phyloP scores from a whole-genome alignment of 2,329 filamentous ascomycete genomes.

The Fusarium clavum region DNA sequence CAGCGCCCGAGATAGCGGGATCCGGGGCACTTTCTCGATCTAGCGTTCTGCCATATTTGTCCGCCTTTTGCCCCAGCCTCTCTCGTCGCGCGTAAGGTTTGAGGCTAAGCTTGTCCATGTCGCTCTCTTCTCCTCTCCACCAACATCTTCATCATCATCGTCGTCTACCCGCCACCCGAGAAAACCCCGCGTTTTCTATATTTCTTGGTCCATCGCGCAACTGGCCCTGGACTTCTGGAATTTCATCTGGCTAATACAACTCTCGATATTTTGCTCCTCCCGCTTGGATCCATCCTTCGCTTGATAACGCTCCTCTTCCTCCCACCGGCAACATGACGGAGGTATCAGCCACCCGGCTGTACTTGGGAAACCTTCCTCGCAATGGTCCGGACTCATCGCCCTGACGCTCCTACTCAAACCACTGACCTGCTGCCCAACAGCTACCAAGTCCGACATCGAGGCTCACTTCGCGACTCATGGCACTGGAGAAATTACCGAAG shows the following conservation, averaged over 20 bases:
- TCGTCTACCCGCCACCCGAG: slow-evolving; percentile 19
- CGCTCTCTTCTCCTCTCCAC: slow-evolving; percentile 44
- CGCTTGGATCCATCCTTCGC: slow-evolving; percentile 31
- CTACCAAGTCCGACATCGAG: slow-evolving; percentile 97
- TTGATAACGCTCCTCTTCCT: slow-evolving; percentile 30
- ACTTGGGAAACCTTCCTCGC: slow-evolving; percentile 96
- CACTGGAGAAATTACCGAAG: slow-evolving; percentile 96
- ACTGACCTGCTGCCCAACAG: slow-evolving; percentile 69
- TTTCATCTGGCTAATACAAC: slow-evolving; percentile 23
- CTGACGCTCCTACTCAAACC: slow-evolving; percentile 48
- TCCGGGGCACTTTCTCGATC: slow-evolving; percentile 41
- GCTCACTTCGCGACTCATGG: slow-evolving; percentile 95
- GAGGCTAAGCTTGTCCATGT: slow-evolving; percentile 31
- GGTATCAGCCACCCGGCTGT: slow-evolving; percentile 94
- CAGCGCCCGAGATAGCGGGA: slow-evolving; percentile 20
- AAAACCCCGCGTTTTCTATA: slow-evolving; percentile 33
- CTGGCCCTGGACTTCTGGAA: slow-evolving; percentile 44
- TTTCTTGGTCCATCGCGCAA: slow-evolving; percentile 41
- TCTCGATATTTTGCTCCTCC: slow-evolving; percentile 21
- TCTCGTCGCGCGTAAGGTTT: slow-evolving; percentile 44
- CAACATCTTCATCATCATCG: slow-evolving; percentile 34
- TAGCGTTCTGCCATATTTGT: slow-evolving; percentile 45
- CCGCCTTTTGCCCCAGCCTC: slow-evolving; percentile 46
- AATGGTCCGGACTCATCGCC: slow-evolving; percentile 73
- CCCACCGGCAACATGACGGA: slow-evolving; percentile 74